phyloP scores from a whole-genome alignment of 768 basidiomycete species.

The Mycena latifolia region DNA sequence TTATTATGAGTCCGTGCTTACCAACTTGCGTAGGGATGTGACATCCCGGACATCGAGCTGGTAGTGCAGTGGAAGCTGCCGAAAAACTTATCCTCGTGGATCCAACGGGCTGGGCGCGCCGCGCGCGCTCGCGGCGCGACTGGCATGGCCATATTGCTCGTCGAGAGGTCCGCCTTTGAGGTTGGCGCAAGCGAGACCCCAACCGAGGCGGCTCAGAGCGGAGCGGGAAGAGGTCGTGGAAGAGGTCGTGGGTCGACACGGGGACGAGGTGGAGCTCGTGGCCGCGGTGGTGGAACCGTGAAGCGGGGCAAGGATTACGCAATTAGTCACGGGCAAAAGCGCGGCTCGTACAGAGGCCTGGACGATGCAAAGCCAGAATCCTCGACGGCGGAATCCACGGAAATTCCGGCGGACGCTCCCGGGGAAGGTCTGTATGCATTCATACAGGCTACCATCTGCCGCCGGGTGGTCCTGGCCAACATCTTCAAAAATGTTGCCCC shows the following conservation, averaged over 20 bases:
- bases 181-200: not conserved
- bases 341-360: conserved; percentile 19
- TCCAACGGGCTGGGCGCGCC: conserved; percentile 49
- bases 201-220: conserved; percentile 14
- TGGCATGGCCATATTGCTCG: conserved; percentile 45
- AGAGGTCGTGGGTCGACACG: conserved; percentile 13
- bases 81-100: conserved; percentile 41
- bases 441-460: conserved; percentile 44
- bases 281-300: conserved; percentile 8
- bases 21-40: conserved; percentile 42
- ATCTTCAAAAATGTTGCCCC: conserved; percentile 27
- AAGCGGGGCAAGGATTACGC: conserved; percentile 27
- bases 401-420: conserved; percentile 27
- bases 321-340: conserved; percentile 18
- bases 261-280: conserved; percentile 25
- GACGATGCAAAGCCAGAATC: conserved; percentile 13
- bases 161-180: conserved; percentile 41
- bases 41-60: conserved; percentile 49
- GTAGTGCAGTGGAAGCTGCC: conserved; percentile 55
- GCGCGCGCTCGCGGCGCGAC: conserved; percentile 36
- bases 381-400: conserved; percentile 2
- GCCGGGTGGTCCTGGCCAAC: conserved; percentile 25
- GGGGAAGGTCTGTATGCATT: conserved; percentile 46
- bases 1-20: not conserved
- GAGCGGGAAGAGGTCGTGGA: conserved; percentile 19